phyloP scores from a whole-genome alignment of 768 basidiomycete species.

The Chlorophyllum brunneum region DNA sequence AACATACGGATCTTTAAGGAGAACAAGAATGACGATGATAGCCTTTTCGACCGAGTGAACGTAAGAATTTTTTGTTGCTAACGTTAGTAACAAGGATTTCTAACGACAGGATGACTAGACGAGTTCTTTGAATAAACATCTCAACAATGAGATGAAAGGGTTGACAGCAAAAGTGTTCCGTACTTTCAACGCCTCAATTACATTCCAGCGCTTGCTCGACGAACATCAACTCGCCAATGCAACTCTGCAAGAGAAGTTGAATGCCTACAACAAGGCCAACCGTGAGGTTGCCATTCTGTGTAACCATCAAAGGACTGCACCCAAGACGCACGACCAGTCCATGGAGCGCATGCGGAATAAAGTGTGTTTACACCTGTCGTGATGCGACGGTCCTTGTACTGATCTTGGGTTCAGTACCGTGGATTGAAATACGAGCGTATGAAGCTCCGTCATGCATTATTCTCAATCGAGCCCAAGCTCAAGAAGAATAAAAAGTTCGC shows the following conservation, averaged over 20 bases:
- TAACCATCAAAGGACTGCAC: constrained; percentile 96
- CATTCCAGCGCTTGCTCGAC: constrained; percentile 90
- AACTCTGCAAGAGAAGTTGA: constrained; percentile 91
- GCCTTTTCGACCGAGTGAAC: constrained; percentile 91
- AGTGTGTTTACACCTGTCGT: constrained; percentile 43
- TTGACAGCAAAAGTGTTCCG: constrained; percentile 99
- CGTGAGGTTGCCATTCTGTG: constrained; percentile 96
- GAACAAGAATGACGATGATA: constrained; percentile 82
- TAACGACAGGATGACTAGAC: constrained; percentile 50
- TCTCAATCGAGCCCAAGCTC: constrained; percentile 70
- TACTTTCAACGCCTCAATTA: constrained; percentile 98
- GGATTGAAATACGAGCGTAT: constrained; percentile 94
- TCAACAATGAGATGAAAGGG: constrained; percentile 93
- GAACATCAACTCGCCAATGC: constrained; percentile 54
- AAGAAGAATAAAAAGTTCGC: constrained; percentile 78
- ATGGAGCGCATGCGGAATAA: constrained; percentile 95
- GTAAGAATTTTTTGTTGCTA: constrained; percentile 45
- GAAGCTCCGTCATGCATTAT: constrained; percentile 90
- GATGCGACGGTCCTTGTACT: constrained; percentile 6
- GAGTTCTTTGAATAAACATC: constrained; percentile 82
- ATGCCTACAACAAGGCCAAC: constrained; percentile 96
- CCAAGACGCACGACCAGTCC: constrained; percentile 88
- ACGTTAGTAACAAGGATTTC: constrained; percentile 4
- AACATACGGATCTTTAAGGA: constrained; percentile 97
- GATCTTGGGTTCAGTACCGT: constrained; percentile 56